phyloP scores from a whole-genome alignment of 139 green algal species.

The Chlamydomonas applanata region DNA sequence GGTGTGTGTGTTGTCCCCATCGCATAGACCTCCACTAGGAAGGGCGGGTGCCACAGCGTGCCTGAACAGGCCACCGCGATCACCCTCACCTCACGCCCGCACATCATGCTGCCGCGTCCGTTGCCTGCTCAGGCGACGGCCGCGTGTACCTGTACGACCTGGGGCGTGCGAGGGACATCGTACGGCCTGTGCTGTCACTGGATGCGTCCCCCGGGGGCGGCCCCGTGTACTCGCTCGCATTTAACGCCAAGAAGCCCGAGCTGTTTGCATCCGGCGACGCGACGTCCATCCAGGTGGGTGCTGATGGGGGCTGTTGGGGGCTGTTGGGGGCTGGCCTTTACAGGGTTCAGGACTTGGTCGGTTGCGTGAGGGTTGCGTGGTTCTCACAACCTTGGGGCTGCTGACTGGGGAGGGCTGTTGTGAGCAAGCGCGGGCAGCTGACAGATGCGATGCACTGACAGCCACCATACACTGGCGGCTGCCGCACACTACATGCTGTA shows the following conservation, averaged over 20 bases:
- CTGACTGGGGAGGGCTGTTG: not conserved
- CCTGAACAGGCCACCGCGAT: not conserved
- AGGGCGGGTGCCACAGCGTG: not conserved
- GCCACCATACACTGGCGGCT: too few species aligned
- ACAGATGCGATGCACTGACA: too few species aligned
- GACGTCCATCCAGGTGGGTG: constrained; percentile 30
- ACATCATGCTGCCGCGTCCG: too few species aligned
- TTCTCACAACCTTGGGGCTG: not conserved
- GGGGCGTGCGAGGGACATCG: constrained; percentile 7
- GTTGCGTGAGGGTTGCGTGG: not conserved
- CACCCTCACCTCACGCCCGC: not conserved
- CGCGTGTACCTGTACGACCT: constrained; percentile 70
- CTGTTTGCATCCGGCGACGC: constrained; percentile 47
- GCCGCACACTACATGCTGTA: too few species aligned
- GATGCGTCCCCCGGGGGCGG: constrained; percentile 15
- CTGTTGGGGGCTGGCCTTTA: too few species aligned
- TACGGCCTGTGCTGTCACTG: constrained; percentile 21
- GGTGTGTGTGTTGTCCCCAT: too few species aligned
- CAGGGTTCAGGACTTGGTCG: not conserved
- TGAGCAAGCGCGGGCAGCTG: not conserved
- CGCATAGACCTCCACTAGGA: not conserved
- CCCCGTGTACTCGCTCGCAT: constrained; percentile 49
- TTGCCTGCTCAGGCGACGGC: constrained; percentile 37
- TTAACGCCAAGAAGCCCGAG: constrained; percentile 45
- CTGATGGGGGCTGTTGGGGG: not conserved